Percentiles rank a stretch among this genome's conserved stretches.
These are phyloP conservation scores for Sporothrix protearum DNA, from an alignment of 2,329 filamentous ascomycete genomes.

Conservation along the genomic window DNA sequence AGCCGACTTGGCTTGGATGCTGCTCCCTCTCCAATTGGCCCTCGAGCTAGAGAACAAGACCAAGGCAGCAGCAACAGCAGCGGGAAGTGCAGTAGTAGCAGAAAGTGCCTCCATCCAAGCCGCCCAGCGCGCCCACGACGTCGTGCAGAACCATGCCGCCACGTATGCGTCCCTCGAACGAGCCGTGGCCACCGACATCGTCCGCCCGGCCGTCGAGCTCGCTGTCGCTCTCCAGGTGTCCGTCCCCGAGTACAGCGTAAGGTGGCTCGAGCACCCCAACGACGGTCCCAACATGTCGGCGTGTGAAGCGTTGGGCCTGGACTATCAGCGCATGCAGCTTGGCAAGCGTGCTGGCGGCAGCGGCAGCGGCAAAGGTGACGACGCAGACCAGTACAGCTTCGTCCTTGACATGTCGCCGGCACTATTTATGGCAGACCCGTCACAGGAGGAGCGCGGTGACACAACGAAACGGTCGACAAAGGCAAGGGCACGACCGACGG, in stretches of 20 bases:
- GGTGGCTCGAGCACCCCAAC: slow-evolving; percentile 8
- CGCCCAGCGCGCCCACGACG: not conserved
- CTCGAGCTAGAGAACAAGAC: not conserved
- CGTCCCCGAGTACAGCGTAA: not conserved
- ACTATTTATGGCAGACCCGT: not conserved
- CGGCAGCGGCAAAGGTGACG: not conserved
- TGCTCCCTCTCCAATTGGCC: not conserved
- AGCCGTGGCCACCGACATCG: not conserved
- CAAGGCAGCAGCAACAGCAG: too few species aligned
- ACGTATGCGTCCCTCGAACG: not conserved
- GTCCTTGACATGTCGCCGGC: slow-evolving; percentile 12
- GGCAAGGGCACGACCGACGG: not conserved
- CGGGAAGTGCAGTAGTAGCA: too few species aligned
- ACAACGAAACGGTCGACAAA: too few species aligned
- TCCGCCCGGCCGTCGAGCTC: slow-evolving; percentile 4
- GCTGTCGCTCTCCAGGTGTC: not conserved
- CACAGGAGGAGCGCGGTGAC: too few species aligned
- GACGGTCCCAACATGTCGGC: not conserved
- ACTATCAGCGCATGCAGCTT: not conserved
- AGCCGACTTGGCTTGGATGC: not conserved
- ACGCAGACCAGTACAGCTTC: not conserved
- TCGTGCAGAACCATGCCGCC: not conserved
- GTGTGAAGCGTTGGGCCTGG: slow-evolving; percentile 10
- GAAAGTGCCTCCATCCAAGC: too few species aligned
- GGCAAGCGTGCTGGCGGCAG: not conserved